Evolutionary conservation across 106 monocot species (phyloP).

Genomic region (Dendrobium chrysotoxum): DNA sequence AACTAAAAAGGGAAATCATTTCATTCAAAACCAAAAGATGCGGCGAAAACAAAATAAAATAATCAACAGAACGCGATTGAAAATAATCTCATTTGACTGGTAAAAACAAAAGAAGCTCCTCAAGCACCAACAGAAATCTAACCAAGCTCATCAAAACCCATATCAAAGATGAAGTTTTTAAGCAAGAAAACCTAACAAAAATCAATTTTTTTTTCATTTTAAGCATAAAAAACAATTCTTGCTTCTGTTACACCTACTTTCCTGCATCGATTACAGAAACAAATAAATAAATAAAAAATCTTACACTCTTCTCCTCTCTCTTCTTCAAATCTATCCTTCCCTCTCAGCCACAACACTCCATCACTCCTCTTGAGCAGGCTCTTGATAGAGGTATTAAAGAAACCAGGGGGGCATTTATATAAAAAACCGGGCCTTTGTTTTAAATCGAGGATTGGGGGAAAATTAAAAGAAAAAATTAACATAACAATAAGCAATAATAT

Average conservation of each 20-base stretch:
- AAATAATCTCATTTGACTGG: not conserved
- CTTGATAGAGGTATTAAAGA: not conserved
- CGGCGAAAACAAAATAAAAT: not conserved
- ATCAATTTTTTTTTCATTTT: not conserved
- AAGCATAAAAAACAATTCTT: not conserved
- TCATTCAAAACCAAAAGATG: not conserved
- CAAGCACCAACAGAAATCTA: not conserved
- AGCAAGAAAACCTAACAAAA: conserved; percentile 1
- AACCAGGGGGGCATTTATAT: not conserved
- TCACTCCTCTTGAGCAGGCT: not conserved
- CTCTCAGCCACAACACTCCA: not conserved
- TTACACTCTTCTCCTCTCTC: not conserved
- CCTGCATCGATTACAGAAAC: not conserved
- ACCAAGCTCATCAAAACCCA: not conserved
- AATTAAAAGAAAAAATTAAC: not conserved
- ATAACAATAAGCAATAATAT: not conserved
- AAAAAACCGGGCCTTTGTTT: not conserved
- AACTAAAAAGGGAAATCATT: not conserved
- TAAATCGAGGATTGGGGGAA: not conserved
- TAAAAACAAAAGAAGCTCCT: not conserved
- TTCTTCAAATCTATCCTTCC: not conserved
- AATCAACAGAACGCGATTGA: not conserved
- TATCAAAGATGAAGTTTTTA: not conserved
- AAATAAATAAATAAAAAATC: not conserved
- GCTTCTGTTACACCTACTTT: not conserved